Base-by-base conservation (phyloP, 2,329 filamentous ascomycete species). In the Anthostomella pinea region DNA sequence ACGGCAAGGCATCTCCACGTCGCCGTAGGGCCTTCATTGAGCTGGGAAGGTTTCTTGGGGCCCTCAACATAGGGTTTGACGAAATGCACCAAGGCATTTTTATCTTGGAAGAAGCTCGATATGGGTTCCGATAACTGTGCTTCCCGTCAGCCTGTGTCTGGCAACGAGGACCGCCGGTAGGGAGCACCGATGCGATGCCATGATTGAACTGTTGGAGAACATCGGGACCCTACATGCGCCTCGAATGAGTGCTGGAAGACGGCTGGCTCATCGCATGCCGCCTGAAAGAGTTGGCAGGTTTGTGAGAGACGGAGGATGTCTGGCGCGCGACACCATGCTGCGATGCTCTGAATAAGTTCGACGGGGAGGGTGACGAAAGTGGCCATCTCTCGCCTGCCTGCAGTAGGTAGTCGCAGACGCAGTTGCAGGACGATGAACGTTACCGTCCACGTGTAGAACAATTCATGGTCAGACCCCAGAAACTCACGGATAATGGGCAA, bases 21-120 rank as follows among this genome's bases (percentile, higher is more conserved):
- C 33, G 25, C 35, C 9, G n/a, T 40, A 1, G 37, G 35, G 8
- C 31, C 33, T 16, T 46, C 43, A 21, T 39, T 30, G 9, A 39
- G 43, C 18, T 46, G 35, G 20, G 38, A 44, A 7, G 40, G 40
- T 38, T 33, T 42, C 11, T 35, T 32, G 8, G 38, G 29, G 7
- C 48, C 41, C 7, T 48, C 41, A 14, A 46, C 15, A 29, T 46
- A 48, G 3, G 16, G 25, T 11, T 31, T 23, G 36, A 51, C 38
- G 19, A 48, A 45, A 20, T 22, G 35, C 13, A 45, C 37, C 17
- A 48, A 28, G 6, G 38, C 72, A 27, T 77, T 70, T 27, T 82
- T 77, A 5, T 75, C 73, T 53, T 85, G 79, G 46, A 86, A 86
- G 1, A 82, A 81, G 1, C 81, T 83, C 0, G 82, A 85, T 54